These are phyloP conservation scores for Aspergillus incahuasiensis DNA, from an alignment of 495 filamentous ascomycete species.

Conservation along the genomic window DNA sequence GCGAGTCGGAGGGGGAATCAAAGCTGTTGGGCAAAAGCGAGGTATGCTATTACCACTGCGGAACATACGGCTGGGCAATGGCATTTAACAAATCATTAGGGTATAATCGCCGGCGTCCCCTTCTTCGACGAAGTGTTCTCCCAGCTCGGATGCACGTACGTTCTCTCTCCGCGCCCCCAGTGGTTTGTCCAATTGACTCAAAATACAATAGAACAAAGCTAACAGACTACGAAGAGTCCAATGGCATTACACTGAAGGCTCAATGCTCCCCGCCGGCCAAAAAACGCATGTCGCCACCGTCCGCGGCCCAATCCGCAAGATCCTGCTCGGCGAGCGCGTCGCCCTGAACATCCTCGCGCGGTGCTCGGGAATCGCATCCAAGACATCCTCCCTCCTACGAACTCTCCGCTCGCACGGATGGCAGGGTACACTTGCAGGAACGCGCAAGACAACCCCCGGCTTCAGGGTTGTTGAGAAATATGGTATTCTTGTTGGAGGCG, in stretches of 20 bases:
- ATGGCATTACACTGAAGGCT: constrained; percentile 81
- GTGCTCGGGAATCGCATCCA: constrained; percentile 87
- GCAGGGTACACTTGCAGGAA: constrained; percentile 82
- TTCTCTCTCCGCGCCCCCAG: constrained; percentile 8
- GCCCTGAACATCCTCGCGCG: constrained; percentile 88
- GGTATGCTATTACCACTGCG: constrained; percentile 26
- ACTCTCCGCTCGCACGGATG: constrained; percentile 63
- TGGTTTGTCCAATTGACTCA: too few relatives aligned
- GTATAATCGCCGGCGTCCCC: constrained; percentile 85
- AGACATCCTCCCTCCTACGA: constrained; percentile 46
- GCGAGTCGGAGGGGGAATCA: constrained; percentile 69
- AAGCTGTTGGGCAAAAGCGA: constrained; percentile 82
- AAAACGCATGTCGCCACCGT: constrained; percentile 67
- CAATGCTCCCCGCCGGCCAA: constrained; percentile 49
- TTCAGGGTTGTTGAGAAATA: constrained; percentile 98
- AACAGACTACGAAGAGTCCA: constrained; percentile 51
- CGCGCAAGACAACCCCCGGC: constrained; percentile 92
- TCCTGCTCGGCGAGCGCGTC: constrained; percentile 89
- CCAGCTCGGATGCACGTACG: constrained; percentile 78
- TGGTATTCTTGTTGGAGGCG: constrained; percentile 89
- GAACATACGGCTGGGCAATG: neutral
- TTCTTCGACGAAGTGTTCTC: constrained; percentile 94
- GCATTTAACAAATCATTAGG: constrained; percentile 29
- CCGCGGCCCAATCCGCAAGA: constrained; percentile 73
- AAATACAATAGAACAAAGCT: neutral